Evolutionary conservation across 768 basidiomycete genomes (phyloP).

Genomic region (Lactifluus piperatus): DNA sequence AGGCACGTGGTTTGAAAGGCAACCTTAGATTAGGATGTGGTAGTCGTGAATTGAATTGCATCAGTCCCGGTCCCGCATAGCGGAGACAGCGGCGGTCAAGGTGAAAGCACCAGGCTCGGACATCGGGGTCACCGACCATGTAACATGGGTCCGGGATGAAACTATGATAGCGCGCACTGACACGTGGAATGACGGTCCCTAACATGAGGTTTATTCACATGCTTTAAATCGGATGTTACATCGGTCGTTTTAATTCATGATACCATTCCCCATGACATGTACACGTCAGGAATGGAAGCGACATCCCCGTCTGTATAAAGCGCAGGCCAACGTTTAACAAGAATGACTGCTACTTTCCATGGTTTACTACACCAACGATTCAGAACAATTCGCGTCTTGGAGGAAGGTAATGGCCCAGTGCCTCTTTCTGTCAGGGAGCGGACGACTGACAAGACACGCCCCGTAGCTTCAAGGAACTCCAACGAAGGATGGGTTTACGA

Average conservation of each 20-base stretch:
- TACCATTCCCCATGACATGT: neutral
- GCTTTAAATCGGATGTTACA: neutral
- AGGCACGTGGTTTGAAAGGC: too few relatives aligned
- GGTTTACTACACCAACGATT: constrained; percentile 7
- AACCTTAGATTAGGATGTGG: too few relatives aligned
- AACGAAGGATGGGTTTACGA: constrained; percentile 3
- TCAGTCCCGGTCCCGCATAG: too few relatives aligned
- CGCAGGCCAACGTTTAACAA: neutral
- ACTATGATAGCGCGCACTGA: neutral
- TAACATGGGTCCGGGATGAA: too few relatives aligned
- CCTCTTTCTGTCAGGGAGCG: neutral
- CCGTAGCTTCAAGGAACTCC: neutral
- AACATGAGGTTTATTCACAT: neutral
- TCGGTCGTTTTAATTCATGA: neutral
- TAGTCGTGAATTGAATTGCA: too few relatives aligned
- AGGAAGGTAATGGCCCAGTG: neutral
- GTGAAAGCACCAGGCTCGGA: too few relatives aligned
- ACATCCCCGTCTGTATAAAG: neutral
- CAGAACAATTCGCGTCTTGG: constrained; percentile 8
- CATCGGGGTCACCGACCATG: too few relatives aligned
- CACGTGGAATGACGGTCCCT: neutral
- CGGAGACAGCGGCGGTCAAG: too few relatives aligned
- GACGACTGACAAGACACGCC: neutral
- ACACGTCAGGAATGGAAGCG: neutral
- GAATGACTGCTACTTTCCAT: neutral